Evolutionary conservation across 106 monocot species (phyloP), one percentile per base, ranked within the genome.

Genomic region (Acanthochlamys bracteata): DNA sequence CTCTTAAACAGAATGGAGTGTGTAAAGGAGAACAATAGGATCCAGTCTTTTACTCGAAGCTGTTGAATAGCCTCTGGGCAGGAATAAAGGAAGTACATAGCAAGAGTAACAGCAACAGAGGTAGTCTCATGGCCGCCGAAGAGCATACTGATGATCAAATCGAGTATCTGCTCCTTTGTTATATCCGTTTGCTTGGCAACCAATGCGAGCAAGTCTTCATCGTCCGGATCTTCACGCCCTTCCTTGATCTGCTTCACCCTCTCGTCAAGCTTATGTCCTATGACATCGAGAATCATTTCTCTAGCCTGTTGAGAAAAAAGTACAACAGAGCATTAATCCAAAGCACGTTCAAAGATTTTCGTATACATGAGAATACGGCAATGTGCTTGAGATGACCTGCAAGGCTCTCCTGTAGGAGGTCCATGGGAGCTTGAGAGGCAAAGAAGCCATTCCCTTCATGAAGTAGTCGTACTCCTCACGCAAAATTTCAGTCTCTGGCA

Each of bases 91-190:
- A 78, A 83, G 39, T 74, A 83, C 33, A 83, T 72, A 14, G 76
- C 83, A 9, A 79, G 66, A 41, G 71, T 46, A 51, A 83, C 72
- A 33, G 79, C 73, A 19, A 69, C 75, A 6, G 79, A 79, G 0
- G 79, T 60, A 23, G 83, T 83, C 56, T 83, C 83, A 65, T 79
- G 83, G 40, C 83, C 83, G 54, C 79, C 83, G 20, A 83, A 83
- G 61, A 83, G 79, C 72, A 83, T 73, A 72, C 79, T 66, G 10
- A 83, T 68, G 46, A 83, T 72, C 25, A 83, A 68, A 65, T 83
- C 79, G 42, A 83, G 68, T 15, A 70, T 83, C 61, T 79, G 83
- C 8, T 79, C 83, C 72, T 52, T 79, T 2, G 69, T 73, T 11
- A 83, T 66, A 23, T 67, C 39, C 4, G 74, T 42, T 42, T 79